Percentiles rank a stretch among this genome's conserved stretches.
Conservation (phyloP, 495 filamentous ascomycete species). For the Zalerion maritima region DNA sequence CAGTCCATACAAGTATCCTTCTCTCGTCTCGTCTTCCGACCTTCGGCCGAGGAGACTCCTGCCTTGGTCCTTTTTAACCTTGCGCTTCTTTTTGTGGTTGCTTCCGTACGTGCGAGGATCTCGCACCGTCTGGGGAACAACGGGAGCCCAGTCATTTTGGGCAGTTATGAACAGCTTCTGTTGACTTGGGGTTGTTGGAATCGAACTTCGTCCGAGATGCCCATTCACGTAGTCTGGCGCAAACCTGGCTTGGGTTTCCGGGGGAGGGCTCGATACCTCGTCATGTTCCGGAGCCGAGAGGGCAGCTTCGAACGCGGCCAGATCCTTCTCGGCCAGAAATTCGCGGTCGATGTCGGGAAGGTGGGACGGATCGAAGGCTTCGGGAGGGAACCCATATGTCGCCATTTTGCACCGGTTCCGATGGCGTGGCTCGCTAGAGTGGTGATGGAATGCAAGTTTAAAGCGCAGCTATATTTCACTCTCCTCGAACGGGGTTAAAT, state of each 20-base stretch:
- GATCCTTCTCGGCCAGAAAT: conserved; percentile 44
- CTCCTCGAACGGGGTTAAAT: no score
- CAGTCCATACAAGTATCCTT: conserved; percentile 77
- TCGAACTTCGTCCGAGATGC: conserved; percentile 11
- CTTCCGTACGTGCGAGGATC: conserved; percentile 1
- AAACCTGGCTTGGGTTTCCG: conserved; percentile 11
- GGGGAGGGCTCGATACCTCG: conserved; percentile 14
- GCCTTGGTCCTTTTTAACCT: conserved; percentile 20
- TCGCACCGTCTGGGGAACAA: conserved; percentile 17
- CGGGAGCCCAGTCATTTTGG: conserved; percentile 74
- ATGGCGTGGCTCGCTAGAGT: no score
- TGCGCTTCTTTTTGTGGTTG: conserved; percentile 13
- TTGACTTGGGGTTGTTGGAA: conserved; percentile 6
- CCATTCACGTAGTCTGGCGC: conserved; percentile 10
- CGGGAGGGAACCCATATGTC: conserved; percentile 35
- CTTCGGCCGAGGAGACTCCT: conserved; percentile 24
- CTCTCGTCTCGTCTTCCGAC: conserved; percentile 79
- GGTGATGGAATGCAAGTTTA: no score
- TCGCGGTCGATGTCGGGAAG: conserved; percentile 52
- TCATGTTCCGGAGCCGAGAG: conserved; percentile 41
- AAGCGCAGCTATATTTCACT: no score
- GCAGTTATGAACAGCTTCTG: conserved; percentile 46
- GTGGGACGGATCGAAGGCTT: conserved; percentile 28
- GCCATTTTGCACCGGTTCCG: no score
- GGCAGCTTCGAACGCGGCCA: conserved; percentile 43